Base-by-base conservation (phyloP, 768 basidiomycete genomes). In the Pulveroboletus sp. region DNA sequence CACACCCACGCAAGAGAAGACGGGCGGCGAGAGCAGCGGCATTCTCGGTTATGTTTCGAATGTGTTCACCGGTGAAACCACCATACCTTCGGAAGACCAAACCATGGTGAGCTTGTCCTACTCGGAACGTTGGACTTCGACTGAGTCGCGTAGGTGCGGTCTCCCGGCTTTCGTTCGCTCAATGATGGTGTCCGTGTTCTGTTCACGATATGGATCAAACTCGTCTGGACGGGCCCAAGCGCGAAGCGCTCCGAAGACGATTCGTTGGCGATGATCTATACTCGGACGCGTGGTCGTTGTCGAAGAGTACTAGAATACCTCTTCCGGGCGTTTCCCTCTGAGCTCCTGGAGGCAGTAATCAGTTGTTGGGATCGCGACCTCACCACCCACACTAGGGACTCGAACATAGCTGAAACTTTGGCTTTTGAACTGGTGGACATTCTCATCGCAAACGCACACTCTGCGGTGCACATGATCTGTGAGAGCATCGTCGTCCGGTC, bases 31-130 rank as follows among this genome's bases (percentile, higher is more conserved):
- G 53, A 72, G 74, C 9, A 75, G 78, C 60, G 86, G 94, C 2
- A 69, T 98, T 11, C 73, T 97, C 1, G 92, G 94, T 9, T 89
- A 92, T 59, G 86, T 99, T 43, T 94, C 93, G 2, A 90, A 83
- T 47, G 94, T 97, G 2, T 94, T 99, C 60, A 80, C 87, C 35
- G 81, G 82, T 1, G 90, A 93, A n/a, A 76, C 71, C 31, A 59
- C 69, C 9, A 67, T 75, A 11, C 63, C 66, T 46, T 60, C 67
- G 14, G 82, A 82, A 13, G 86, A 86, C 32, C 79, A 78, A 52
- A 60, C 82, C 9, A 76, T 74, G 47, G 88, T 85, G 56, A 61
- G 80, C 70, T 8, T 33, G 20, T 45, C 43, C 47, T 47, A 24
- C 32, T 38, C 16, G 16, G 24, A 20, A 33, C 33, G n/a, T 21